These are phyloP conservation scores for Buxus sempervirens DNA, from an alignment of 164 flowering plant species.

Conservation along the genomic window DNA sequence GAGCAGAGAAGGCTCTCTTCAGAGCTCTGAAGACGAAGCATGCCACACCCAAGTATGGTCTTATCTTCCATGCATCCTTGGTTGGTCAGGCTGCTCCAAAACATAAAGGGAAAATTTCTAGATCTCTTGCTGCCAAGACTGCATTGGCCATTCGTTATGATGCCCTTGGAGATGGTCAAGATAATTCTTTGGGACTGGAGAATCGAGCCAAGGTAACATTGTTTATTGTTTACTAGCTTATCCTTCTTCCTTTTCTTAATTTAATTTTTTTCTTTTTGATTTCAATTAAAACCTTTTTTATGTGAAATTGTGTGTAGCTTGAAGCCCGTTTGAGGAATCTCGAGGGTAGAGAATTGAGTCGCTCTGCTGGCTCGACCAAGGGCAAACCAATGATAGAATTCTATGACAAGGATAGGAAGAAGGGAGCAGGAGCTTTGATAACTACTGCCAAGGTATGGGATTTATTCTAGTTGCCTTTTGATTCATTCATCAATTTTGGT, in stretches of 20 bases:
- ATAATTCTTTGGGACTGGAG: conserved; percentile 61
- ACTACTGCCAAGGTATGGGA: conserved; percentile 54
- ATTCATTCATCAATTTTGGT: neutral
- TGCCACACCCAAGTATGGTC: conserved; percentile 74
- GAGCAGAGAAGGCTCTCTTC: conserved; percentile 49
- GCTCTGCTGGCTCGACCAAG: conserved; percentile 61
- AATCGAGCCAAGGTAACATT: conserved; percentile 49
- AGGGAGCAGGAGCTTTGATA: conserved; percentile 53
- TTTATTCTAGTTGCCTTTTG: neutral
- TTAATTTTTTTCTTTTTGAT: neutral
- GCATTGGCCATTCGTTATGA: conserved; percentile 63
- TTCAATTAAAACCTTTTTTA: neutral
- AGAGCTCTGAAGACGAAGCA: conserved; percentile 74
- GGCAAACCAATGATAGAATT: conserved; percentile 70
- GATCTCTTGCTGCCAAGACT: conserved; percentile 67
- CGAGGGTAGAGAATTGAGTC: conserved; percentile 58
- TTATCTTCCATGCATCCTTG: conserved; percentile 68
- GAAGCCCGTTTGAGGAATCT: conserved; percentile 59
- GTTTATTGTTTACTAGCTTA: neutral
- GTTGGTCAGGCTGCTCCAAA: conserved; percentile 74
- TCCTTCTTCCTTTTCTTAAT: too few species aligned
- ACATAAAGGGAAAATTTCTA: conserved; percentile 59
- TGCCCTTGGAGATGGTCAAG: conserved; percentile 64
- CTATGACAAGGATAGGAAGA: conserved; percentile 64
- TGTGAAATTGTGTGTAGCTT: conserved; percentile 27